Conservation (phyloP, 176 grass and related monocot species). For the Phoenix roebelenii region DNA sequence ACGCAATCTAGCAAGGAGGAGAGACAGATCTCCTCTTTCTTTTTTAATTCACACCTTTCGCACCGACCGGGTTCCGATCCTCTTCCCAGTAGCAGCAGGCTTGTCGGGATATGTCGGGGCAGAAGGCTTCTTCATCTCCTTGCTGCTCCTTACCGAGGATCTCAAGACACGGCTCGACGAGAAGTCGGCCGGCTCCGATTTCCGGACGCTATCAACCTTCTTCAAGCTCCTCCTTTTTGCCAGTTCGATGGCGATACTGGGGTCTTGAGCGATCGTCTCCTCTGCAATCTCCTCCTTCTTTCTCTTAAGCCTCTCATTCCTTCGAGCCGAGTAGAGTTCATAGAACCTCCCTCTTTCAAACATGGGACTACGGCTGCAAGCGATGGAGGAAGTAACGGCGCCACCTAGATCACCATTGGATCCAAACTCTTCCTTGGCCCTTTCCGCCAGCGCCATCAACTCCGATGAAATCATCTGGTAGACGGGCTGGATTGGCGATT, state of each 20-base stretch:
- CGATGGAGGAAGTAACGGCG: constrained; percentile 17
- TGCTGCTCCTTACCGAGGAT: constrained; percentile 52
- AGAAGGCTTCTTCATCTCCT: constrained; percentile 58
- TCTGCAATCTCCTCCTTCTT: constrained; percentile 41
- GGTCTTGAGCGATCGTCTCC: constrained; percentile 46
- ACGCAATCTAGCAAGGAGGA: too few relatives aligned
- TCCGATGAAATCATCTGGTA: constrained; percentile 25
- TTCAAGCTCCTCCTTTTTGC: constrained; percentile 33
- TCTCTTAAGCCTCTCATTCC: constrained; percentile 72
- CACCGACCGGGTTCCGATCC: not conserved
- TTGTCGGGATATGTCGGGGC: constrained; percentile 9
- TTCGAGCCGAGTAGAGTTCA: constrained; percentile 65
- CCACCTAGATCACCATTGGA: constrained; percentile 12
- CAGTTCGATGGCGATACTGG: constrained; percentile 59
- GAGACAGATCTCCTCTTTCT: too few relatives aligned
- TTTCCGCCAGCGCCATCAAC: constrained; percentile 4
- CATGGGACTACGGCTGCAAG: constrained; percentile 29
- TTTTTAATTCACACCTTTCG: too few relatives aligned
- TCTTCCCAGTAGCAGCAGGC: not conserved
- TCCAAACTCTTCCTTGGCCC: constrained; percentile 25
- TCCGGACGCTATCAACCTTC: constrained; percentile 52
- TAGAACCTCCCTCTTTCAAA: constrained; percentile 79
- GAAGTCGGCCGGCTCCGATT: constrained; percentile 35
- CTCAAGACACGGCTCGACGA: constrained; percentile 26
- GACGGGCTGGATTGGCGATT: constrained; percentile 27